Evolutionary conservation across 2,329 filamentous ascomycete species (phyloP), one percentile per base, ranked within the genome.

Genomic region (Chaetothyriales sp.): DNA sequence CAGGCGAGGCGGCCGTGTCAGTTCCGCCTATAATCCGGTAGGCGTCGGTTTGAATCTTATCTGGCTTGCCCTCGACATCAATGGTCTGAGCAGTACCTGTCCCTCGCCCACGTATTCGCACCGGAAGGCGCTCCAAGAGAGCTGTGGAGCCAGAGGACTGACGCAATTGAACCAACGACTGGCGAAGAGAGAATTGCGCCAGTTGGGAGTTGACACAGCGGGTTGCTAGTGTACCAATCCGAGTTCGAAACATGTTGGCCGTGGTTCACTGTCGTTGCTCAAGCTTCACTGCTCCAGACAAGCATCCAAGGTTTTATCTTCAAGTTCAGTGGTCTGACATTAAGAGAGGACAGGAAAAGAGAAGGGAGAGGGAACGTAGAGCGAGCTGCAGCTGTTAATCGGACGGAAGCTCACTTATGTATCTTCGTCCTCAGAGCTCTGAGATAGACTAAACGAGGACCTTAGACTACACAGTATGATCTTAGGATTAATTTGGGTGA

Each of bases 1-100:
- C 59, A 5, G 63, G 63, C 1, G 63, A 64, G 2, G 63, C 62
- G 2, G 61, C 52, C 2, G 62, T 53, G 54, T 64, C 63, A 25
- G 54, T 43, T 18, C 63, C 63, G 40, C 63, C 63, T 25, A 65
- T 58, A n/a, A 56, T 44, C 5, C 60, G 59, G 56, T 65, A 65
- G 2, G 63, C 62, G 54, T 65, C 63, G 4, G 61, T 51, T 1
- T 49, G 46, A 54, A 65, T 58, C 29, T 54, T 58, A 56, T 64
- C 62, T 6, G 62, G 50, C 33, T 61, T 64, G 45, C 54, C 60
- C 10, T 60, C 48, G 22, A 65, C 59, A 2, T 58, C 47, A 48
- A 64, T 48, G 22, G 45, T 54, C 46, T 65, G 62, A 2, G 54
- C 50, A 5, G 60, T 61, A 49, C 61, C 62, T 0, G 49, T 55